phyloP scores from a whole-genome alignment of 2,329 filamentous ascomycete genomes.

The Chrysoporthe deuterocubensis region DNA sequence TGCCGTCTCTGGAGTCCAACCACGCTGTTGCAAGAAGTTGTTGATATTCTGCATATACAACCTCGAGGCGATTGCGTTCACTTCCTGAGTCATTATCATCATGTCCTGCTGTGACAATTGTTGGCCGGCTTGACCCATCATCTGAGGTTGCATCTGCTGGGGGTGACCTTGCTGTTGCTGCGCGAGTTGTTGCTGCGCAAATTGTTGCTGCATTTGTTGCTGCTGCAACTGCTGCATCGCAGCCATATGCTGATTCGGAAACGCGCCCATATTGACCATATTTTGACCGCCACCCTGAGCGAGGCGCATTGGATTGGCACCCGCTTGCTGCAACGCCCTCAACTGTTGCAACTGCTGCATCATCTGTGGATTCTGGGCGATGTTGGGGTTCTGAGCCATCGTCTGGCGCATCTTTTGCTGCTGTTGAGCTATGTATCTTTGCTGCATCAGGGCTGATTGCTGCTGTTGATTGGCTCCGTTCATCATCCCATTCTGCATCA shows the following conservation, averaged over 20 bases:
- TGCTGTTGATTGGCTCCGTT: slow-evolving; percentile 45
- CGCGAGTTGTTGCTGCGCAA: slow-evolving; percentile 41
- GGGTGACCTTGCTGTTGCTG: slow-evolving; percentile 35
- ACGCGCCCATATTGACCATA: slow-evolving; percentile 35
- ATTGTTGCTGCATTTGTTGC: slow-evolving; percentile 38
- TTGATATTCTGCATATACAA: slow-evolving; percentile 47
- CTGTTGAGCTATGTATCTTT: slow-evolving; percentile 43
- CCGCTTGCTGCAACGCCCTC: slow-evolving; percentile 26
- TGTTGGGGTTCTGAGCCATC: slow-evolving; percentile 37
- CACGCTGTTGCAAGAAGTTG: slow-evolving; percentile 42
- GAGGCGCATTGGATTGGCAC: slow-evolving; percentile 34
- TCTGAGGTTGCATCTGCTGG: slow-evolving; percentile 39
- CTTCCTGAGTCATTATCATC: slow-evolving; percentile 4
- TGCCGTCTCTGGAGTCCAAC: slow-evolving; percentile 47
- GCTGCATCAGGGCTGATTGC: slow-evolving; percentile 36
- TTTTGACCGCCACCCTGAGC: slow-evolving; percentile 34
- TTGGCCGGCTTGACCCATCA: slow-evolving; percentile 28
- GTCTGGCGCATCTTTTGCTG: slow-evolving; percentile 39
- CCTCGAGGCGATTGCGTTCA: slow-evolving; percentile 28
- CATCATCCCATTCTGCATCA: slow-evolving; percentile 46
- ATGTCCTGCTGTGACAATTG: slow-evolving; percentile 25
- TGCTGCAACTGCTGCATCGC: slow-evolving; percentile 37
- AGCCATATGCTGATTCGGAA: slow-evolving; percentile 35
- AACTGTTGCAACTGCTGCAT: slow-evolving; percentile 41
- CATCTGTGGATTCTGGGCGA: slow-evolving; percentile 32